Evolutionary conservation across 1,139 yeast genomes (phyloP).

Genomic region (Suhomyces guaymorum): DNA sequence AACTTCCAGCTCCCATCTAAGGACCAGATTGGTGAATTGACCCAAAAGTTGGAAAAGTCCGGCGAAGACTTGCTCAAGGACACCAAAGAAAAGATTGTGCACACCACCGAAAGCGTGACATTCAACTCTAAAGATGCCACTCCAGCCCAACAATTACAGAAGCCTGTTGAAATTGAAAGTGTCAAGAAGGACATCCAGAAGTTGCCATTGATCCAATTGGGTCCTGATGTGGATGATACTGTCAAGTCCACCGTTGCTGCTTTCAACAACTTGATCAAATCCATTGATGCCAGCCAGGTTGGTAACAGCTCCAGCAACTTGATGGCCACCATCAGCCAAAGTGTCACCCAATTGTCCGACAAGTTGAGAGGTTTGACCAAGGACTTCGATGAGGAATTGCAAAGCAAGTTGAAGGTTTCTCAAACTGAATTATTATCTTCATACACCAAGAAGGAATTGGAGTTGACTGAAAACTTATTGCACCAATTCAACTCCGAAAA

Average conservation of each 20-base stretch:
- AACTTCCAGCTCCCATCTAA: conserved; percentile 33
- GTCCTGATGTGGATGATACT: conserved; percentile 40
- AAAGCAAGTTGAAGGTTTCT: conserved; percentile 36
- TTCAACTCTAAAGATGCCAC: conserved; percentile 32
- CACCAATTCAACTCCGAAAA: conserved; percentile 56
- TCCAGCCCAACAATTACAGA: conserved; percentile 50
- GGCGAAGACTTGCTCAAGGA: conserved; percentile 41
- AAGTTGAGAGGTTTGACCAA: conserved; percentile 40
- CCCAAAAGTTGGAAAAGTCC: conserved; percentile 34
- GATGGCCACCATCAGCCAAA: conserved; percentile 34
- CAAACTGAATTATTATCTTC: conserved; percentile 56
- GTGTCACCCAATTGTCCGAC: conserved; percentile 32
- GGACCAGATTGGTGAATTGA: conserved; percentile 35
- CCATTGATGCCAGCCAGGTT: conserved; percentile 44
- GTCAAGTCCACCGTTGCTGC: conserved; percentile 50
- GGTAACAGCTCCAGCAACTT: conserved; percentile 28
- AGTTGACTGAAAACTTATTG: conserved; percentile 50
- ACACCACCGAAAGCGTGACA: conserved; percentile 17
- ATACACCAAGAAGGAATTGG: conserved; percentile 57
- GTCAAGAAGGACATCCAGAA: conserved; percentile 33
- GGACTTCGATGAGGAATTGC: conserved; percentile 45
- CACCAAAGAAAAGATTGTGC: conserved; percentile 34
- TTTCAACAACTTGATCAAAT: conserved; percentile 53
- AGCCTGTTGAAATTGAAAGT: conserved; percentile 43
- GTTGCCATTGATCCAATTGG: conserved; percentile 39